Evolutionary conservation across 345 rosid genomes (phyloP).

Genomic region (Citrus australasica): DNA sequence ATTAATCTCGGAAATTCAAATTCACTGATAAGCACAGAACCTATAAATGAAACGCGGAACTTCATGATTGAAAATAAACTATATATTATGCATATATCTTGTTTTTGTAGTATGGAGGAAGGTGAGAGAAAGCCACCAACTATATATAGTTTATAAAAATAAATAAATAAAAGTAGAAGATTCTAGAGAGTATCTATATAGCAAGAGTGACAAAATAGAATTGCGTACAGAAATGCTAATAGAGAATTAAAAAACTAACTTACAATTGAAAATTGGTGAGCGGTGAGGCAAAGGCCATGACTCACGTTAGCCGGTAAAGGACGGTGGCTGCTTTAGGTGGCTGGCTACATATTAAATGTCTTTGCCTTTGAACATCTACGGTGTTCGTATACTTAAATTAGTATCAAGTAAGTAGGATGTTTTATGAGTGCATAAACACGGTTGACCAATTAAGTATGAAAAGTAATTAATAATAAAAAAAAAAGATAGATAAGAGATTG

Average conservation of each 20-base stretch:
- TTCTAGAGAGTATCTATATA: neutral
- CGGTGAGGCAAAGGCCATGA: neutral
- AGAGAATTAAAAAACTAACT: neutral
- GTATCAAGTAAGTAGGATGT: neutral
- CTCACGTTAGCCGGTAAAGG: neutral
- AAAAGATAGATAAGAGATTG: no score
- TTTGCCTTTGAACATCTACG: no score
- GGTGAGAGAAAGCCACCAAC: neutral
- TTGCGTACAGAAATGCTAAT: no score
- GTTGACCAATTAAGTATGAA: neutral
- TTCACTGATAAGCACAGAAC: neutral
- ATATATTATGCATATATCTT: neutral
- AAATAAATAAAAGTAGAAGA: neutral
- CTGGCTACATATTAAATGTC: neutral
- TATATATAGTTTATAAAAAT: neutral
- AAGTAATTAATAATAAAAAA: no score
- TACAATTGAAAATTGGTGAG: neutral
- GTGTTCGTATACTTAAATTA: neutral
- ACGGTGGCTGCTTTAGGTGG: neutral
- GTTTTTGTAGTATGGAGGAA: neutral
- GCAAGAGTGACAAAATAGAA: neutral
- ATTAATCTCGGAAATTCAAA: neutral
- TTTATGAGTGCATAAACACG: no score
- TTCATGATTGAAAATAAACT: neutral
- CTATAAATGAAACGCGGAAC: neutral